phyloP scores from a whole-genome alignment of 208 protist genomes.

The Leishmania martiniquensis region DNA sequence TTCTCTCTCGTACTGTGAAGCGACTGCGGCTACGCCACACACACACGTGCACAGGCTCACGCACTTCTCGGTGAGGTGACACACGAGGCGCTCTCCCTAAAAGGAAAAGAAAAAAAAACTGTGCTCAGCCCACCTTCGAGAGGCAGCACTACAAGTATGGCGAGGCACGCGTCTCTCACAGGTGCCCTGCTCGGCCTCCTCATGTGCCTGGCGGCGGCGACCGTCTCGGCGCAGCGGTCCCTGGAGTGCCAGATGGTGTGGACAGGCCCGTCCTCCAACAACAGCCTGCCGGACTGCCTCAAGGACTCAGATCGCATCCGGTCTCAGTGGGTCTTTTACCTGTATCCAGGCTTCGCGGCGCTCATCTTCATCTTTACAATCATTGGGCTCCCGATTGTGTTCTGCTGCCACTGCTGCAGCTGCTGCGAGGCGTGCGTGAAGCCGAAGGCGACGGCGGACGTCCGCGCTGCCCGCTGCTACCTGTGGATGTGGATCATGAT shows the following conservation, averaged over 20 bases:
- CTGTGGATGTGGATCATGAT: slow-evolving; percentile 78
- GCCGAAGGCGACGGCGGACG: slow-evolving; percentile 33
- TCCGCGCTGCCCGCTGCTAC: slow-evolving; percentile 38
- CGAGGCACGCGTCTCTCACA: slow-evolving; percentile 26
- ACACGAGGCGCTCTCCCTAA: too few species aligned
- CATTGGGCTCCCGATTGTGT: slow-evolving; percentile 60
- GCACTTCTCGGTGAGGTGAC: too few species aligned
- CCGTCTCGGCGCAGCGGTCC: slow-evolving; percentile 44
- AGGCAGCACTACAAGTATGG: too few species aligned
- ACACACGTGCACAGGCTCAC: too few species aligned
- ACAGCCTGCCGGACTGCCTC: slow-evolving; percentile 65
- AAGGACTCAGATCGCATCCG: slow-evolving; percentile 47
- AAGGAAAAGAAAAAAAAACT: too few species aligned
- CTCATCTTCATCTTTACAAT: slow-evolving; percentile 64
- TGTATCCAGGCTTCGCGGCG: slow-evolving; percentile 51
- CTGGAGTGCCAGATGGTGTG: slow-evolving; percentile 80
- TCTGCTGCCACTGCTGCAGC: slow-evolving; percentile 55
- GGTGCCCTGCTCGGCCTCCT: slow-evolving; percentile 30
- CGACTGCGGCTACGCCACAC: too few species aligned
- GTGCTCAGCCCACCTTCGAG: too few species aligned
- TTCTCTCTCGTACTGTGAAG: too few species aligned
- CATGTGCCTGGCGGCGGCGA: slow-evolving; percentile 33
- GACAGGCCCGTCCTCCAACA: slow-evolving; percentile 50
- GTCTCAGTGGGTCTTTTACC: slow-evolving; percentile 60
- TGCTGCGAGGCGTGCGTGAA: slow-evolving; percentile 38